Percentiles rank a stretch among this genome's conserved stretches.
Conservation (phyloP, 169 alveolate genomes). For the Cryptosporidium meleagridis region DNA sequence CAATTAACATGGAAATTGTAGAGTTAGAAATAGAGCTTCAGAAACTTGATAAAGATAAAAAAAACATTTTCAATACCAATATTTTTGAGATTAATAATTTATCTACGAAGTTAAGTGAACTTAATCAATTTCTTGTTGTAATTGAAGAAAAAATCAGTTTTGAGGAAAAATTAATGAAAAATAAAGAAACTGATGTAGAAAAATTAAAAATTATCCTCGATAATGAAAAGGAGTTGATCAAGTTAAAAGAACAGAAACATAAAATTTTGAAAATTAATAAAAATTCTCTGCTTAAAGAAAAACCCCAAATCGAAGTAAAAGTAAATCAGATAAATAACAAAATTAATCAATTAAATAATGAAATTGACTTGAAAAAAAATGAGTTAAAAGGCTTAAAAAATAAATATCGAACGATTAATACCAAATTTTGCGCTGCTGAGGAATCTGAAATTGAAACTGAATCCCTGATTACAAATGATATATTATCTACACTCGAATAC, state of each 20-base stretch:
- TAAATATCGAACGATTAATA: neutral
- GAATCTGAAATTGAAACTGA: neutral
- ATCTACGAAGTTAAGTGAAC: neutral
- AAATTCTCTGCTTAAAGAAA: neutral
- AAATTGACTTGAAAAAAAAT: neutral
- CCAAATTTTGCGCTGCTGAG: neutral
- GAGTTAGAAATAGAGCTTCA: slow-evolving; percentile 5
- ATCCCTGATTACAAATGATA: neutral
- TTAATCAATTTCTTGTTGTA: neutral
- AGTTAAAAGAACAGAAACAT: neutral
- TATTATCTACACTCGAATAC: slow-evolving; percentile 10
- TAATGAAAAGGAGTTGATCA: neutral
- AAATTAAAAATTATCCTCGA: neutral
- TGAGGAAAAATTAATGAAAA: neutral
- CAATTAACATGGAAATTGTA: slow-evolving; percentile 14
- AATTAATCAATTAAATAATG: neutral
- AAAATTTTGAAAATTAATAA: neutral
- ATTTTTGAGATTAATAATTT: neutral
- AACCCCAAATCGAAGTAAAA: neutral
- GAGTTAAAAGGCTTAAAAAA: neutral
- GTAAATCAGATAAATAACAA: neutral
- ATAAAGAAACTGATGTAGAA: slow-evolving; percentile 8
- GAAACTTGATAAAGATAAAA: neutral
- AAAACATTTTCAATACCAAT: neutral
- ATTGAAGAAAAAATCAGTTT: neutral